Percentiles rank a stretch among this genome's conserved stretches.
Evolutionary conservation across 2,329 filamentous ascomycete species (phyloP).

Genomic region (Tolypocladium cylindrosporum): DNA sequence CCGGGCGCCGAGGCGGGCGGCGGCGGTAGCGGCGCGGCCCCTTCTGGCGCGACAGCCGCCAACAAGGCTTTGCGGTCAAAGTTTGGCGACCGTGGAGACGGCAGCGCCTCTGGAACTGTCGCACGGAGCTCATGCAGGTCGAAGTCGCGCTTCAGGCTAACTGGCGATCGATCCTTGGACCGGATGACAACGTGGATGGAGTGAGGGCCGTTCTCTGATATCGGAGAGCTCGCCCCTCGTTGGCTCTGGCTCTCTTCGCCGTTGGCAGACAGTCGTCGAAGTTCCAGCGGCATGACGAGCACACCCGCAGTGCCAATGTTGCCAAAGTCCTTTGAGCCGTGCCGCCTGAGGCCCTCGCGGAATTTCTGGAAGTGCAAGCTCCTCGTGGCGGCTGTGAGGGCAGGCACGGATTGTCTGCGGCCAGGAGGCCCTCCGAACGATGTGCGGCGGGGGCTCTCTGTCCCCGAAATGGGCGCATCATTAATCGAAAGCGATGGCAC

Average conservation of each 20-base stretch:
- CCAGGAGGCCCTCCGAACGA: not conserved
- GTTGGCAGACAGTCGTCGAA: conserved; percentile 8
- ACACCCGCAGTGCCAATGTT: conserved; percentile 10
- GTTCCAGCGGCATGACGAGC: conserved; percentile 15
- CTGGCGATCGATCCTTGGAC: conserved; percentile 28
- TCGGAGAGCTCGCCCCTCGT: no score
- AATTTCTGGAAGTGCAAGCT: conserved; percentile 13
- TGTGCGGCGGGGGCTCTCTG: not conserved
- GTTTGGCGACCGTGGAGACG: conserved; percentile 7
- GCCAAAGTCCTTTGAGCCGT: conserved; percentile 8
- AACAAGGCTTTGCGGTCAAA: conserved; percentile 9
- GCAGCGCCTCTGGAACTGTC: conserved; percentile 29
- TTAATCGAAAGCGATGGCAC: not conserved
- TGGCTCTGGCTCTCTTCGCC: not conserved
- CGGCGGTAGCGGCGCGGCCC: not conserved
- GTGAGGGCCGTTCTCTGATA: conserved; percentile 6
- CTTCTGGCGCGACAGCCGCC: not conserved
- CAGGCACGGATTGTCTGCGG: not conserved
- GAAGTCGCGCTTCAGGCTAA: conserved; percentile 40
- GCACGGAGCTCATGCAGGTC: conserved; percentile 36
- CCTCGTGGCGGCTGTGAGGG: conserved; percentile 2
- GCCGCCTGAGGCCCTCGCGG: conserved; percentile 11
- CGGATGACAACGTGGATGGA: conserved; percentile 18
- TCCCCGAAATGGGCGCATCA: not conserved
- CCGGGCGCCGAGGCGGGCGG: not conserved